Evolutionary conservation across 225 moss, liverwort and hornwort genomes (phyloP).

Genomic region (Neckera pumila): DNA sequence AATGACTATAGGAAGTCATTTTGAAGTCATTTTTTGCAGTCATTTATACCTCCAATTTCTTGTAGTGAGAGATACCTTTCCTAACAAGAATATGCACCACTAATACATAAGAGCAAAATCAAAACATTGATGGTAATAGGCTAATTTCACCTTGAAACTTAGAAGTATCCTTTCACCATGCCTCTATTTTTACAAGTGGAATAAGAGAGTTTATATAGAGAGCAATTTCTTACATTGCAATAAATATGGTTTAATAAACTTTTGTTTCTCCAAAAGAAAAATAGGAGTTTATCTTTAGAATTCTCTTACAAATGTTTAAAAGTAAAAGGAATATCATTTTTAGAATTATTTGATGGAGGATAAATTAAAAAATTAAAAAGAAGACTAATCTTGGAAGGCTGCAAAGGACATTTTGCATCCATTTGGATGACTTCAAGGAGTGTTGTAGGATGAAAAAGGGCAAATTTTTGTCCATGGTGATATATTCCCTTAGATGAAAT

Average conservation of each 20-base stretch:
- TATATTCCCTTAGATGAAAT: background rate
- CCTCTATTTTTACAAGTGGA: too few relatives aligned
- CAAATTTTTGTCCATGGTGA: too few relatives aligned
- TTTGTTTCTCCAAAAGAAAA: background rate
- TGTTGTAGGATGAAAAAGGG: fast-evolving
- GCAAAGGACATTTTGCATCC: background rate
- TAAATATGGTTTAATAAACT: too few relatives aligned
- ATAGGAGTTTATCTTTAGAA: background rate
- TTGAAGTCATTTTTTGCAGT: background rate
- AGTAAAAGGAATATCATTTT: background rate
- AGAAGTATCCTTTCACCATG: background rate
- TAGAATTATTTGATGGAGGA: fast-evolving
- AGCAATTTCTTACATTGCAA: background rate
- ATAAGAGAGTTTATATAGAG: background rate
- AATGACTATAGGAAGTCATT: too few relatives aligned
- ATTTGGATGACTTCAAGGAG: background rate
- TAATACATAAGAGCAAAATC: fast-evolving
- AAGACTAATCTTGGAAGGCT: background rate
- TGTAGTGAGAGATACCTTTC: background rate
- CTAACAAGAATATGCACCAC: background rate
- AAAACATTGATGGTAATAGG: too few relatives aligned
- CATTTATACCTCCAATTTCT: background rate
- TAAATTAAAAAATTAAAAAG: background rate
- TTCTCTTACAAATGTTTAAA: background rate
- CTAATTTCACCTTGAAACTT: background rate